Evolutionary conservation across 176 grass and related monocot species (phyloP), one percentile per base, ranked within the genome.

Genomic region (Eragrostis curvula): DNA sequence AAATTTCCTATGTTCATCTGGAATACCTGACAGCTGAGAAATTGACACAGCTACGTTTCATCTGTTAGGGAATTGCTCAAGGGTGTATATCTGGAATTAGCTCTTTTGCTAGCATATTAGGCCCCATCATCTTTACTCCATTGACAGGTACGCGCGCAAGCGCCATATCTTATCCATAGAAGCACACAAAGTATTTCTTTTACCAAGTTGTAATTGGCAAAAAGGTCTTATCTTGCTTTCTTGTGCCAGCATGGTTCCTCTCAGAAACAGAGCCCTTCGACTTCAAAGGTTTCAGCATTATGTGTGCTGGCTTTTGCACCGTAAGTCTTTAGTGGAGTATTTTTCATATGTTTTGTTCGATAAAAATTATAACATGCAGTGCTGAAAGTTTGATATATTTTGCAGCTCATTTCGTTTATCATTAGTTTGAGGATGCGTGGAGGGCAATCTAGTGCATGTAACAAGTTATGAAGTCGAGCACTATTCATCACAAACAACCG

Each of bases 231-330:
- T 28, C 9, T 60, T 36, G 1, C 59, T 25, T 36, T 73, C 40
- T 48, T 66, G 48, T 71, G 42, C 18, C 84, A 99, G 96, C 96
- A 73, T 91, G 85, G 79, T 90, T 96, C 76, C 85, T 99, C 64
- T 99, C 96, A 18, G 89, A 93, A 71, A 76, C 90, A 89, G 76
- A 62, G 63, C 91, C 93, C 29, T 93, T 96, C 80, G 47, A 88
- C 20, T 93, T 96, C 86, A 92, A 98, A 90, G 96, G 96, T 15
- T 99, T 99, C 73, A 99, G 93, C 45, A 90, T 99, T 58, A 71
- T 96, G 82, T 91, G 91, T 60, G 93, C 91, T 81, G 96, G 93
- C 32, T 93, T 93, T 75, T 86, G 75, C 21, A 91, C 81, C 15
- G 96, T 99, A 96, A 74, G 88, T 48, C 5, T 68, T 13, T 10